These are phyloP conservation scores for Aspergillus niger DNA, from an alignment of 2,329 filamentous ascomycete species.

Conservation along the genomic window DNA sequence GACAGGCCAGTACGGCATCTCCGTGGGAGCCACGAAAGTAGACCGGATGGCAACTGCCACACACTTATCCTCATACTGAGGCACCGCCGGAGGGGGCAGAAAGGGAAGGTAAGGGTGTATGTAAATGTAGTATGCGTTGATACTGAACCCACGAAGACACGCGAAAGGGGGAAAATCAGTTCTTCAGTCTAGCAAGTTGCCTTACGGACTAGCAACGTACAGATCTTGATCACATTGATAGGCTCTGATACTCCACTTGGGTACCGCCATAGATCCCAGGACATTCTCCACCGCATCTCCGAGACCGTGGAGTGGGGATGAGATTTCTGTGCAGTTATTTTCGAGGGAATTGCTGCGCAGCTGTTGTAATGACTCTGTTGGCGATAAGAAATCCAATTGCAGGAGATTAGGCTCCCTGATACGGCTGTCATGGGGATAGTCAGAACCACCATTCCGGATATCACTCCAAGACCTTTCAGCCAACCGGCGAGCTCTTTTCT, in stretches of 20 bases:
- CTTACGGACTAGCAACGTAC: neutral
- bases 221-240: conserved; percentile 8
- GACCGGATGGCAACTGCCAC: neutral
- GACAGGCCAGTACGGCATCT: conserved; percentile 24
- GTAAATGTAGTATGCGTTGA: conserved; percentile 31
- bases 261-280: neutral
- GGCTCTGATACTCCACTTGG: neutral
- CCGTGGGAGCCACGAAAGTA: neutral
- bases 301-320: neutral
- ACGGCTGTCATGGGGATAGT: neutral
- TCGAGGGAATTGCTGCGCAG: too few species aligned
- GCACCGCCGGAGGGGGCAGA: conserved; percentile 17
- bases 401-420: too few species aligned
- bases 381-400: too few species aligned
- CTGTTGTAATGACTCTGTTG: too few species aligned
- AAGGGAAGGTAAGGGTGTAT: conserved; percentile 30
- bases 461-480: neutral
- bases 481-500: conserved; percentile 1
- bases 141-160: conserved; percentile 7
- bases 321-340: neutral
- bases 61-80: conserved; percentile 15
- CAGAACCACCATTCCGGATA: neutral
- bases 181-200: neutral
- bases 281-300: neutral
- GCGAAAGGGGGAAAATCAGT: neutral